Percentiles rank a stretch among this genome's conserved stretches.
These are phyloP conservation scores for Nitzschia inconspicua DNA, from an alignment of 108 stramenopile genomes.

Conservation along the genomic window DNA sequence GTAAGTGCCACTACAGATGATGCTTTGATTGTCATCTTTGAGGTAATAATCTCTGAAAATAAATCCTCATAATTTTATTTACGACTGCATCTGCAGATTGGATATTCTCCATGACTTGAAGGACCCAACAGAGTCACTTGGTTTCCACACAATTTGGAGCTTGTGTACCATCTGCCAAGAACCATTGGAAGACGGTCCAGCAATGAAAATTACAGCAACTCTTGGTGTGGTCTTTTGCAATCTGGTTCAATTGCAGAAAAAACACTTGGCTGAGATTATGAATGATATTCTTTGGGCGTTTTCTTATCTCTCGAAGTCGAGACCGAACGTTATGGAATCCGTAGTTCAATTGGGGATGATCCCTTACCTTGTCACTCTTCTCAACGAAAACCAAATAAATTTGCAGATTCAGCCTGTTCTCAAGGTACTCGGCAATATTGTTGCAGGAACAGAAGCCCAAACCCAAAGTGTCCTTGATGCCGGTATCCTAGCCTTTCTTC, in stretches of 20 bases:
- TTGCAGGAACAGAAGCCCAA: conserved; percentile 81
- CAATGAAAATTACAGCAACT: no score
- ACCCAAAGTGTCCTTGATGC: conserved; percentile 88
- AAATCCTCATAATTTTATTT: no score
- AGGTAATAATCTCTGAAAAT: no score
- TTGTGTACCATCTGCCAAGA: no score
- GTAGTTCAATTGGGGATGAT: conserved; percentile 56
- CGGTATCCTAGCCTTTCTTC: conserved; percentile 43
- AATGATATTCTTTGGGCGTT: conserved; percentile 88
- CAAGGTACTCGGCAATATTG: conserved; percentile 91
- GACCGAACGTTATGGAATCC: conserved; percentile 69
- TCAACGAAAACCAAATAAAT: conserved; percentile 31
- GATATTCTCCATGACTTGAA: no score
- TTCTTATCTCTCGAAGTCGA: conserved; percentile 86
- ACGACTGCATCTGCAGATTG: no score
- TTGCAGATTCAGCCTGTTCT: conserved; percentile 70
- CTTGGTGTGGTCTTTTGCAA: no score
- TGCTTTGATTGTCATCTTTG: no score
- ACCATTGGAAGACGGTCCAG: no score
- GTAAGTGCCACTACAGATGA: no score
- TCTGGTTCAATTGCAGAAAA: conserved; percentile 24
- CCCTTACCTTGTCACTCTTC: conserved; percentile 42
- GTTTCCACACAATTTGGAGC: no score
- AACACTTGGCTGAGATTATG: conserved; percentile 39
- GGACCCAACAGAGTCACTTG: no score